Percentiles rank a stretch among this genome's conserved stretches.
Conservation (phyloP, 257 asterid genomes). For the Petunia secreta region DNA sequence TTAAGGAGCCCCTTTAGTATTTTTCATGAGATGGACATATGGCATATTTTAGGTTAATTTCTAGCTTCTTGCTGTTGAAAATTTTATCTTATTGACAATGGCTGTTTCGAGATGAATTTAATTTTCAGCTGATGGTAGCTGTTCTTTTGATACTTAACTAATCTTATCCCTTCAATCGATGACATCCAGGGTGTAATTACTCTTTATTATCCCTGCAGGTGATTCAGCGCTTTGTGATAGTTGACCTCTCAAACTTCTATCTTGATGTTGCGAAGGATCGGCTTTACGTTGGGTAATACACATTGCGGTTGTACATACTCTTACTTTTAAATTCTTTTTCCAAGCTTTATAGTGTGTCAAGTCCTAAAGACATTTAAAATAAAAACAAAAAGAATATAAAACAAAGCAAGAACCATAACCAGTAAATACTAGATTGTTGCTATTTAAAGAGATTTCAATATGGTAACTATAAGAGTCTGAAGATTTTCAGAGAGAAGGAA, state of each 20-base stretch:
- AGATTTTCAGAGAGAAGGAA: no score
- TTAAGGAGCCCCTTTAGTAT: neutral
- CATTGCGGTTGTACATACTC: conserved; percentile 28
- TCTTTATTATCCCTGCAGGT: conserved; percentile 51
- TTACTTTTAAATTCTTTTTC: conserved; percentile 18
- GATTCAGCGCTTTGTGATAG: conserved; percentile 86
- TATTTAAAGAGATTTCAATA: conserved; percentile 4
- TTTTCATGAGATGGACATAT: conserved; percentile 3
- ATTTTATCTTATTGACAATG: neutral
- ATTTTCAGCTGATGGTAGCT: conserved; percentile 11
- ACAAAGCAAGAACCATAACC: conserved; percentile 9
- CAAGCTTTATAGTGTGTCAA: conserved; percentile 4
- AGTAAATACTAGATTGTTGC: no score
- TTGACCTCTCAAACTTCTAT: conserved; percentile 96
- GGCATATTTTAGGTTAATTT: neutral
- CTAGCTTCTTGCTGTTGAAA: neutral
- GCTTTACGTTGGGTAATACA: conserved; percentile 85
- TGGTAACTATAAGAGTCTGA: neutral
- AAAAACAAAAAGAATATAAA: neutral
- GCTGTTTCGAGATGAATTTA: neutral
- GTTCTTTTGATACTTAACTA: conserved; percentile 12
- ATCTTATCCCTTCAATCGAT: neutral
- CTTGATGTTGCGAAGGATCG: conserved; percentile 96
- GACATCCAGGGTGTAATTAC: neutral
- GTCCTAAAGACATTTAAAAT: neutral